These are phyloP conservation scores for Talaromyces sp. DNA, from an alignment of 2,329 filamentous ascomycete species.

Conservation along the genomic window DNA sequence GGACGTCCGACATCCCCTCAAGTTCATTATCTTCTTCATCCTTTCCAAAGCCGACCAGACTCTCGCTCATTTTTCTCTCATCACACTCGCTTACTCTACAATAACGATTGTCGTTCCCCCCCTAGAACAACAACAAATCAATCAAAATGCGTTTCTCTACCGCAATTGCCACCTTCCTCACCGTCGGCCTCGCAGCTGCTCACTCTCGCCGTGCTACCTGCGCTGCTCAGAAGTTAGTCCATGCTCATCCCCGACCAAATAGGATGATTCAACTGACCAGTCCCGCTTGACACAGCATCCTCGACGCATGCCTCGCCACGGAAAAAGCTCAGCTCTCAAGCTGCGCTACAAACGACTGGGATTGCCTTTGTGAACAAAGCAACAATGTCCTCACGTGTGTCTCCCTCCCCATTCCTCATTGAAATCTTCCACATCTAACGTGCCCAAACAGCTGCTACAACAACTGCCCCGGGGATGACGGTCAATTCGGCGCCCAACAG, in stretches of 20 bases:
- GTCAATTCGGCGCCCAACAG: slow-evolving; percentile 31
- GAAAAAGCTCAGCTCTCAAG: slow-evolving; percentile 41
- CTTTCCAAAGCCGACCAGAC: neutral
- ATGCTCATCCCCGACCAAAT: neutral
- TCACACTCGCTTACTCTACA: neutral
- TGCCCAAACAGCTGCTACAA: slow-evolving; percentile 53
- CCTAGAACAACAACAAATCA: neutral
- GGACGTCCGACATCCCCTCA: neutral
- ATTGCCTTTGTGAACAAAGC: slow-evolving; percentile 57
- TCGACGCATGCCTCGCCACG: slow-evolving; percentile 47
- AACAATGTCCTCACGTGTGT: slow-evolving; percentile 49
- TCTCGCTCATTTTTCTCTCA: neutral
- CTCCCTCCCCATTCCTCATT: neutral
- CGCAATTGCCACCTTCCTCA: slow-evolving; percentile 19
- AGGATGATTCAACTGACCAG: neutral
- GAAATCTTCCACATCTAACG: neutral
- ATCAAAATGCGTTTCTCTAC: slow-evolving; percentile 20
- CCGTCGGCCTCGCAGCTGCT: slow-evolving; percentile 20
- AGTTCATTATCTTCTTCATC: neutral
- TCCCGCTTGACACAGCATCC: slow-evolving; percentile 36
- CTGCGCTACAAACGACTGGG: slow-evolving; percentile 50
- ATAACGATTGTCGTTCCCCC: neutral
- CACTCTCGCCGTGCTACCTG: slow-evolving; percentile 17
- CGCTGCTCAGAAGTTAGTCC: slow-evolving; percentile 22
- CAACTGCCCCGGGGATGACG: slow-evolving; percentile 56